Evolutionary conservation across 2,329 filamentous ascomycete genomes (phyloP).

Genomic region (Didymosphaeria variabile): DNA sequence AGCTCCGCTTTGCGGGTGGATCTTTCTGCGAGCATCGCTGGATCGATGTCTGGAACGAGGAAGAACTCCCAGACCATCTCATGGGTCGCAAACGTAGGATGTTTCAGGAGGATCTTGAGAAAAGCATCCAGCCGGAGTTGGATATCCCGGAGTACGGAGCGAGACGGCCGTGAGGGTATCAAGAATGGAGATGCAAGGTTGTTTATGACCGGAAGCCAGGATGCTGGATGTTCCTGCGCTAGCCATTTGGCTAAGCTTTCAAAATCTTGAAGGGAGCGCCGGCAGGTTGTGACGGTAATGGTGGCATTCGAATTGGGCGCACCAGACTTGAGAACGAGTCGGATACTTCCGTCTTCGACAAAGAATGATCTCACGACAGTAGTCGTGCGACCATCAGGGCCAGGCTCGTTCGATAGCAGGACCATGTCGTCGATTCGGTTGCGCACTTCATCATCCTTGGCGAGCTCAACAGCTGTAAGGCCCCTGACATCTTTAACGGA

Average conservation of each 20-base stretch:
- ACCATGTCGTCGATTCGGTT: conserved; percentile 96
- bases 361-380: conserved; percentile 96
- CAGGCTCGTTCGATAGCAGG: conserved; percentile 73
- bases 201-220: conserved; percentile 85
- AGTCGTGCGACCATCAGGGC: conserved; percentile 81
- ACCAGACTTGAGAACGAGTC: conserved; percentile 92
- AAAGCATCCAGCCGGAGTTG: conserved; percentile 89
- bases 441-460: conserved; percentile 96
- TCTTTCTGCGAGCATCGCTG: conserved; percentile 87
- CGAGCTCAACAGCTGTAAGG: conserved; percentile 91
- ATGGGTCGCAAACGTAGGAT: conserved; percentile 93
- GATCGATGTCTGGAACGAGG: conserved; percentile 90
- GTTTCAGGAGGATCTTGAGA: conserved; percentile 82
- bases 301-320: conserved; percentile 82
- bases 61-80: conserved; percentile 99
- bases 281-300: conserved; percentile 93
- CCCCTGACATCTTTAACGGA: conserved; percentile 85
- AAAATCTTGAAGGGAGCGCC: conserved; percentile 87
- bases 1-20: conserved; percentile 87
- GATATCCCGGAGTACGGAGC: conserved; percentile 84
- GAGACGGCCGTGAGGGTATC: conserved; percentile 89
- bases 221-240: conserved; percentile 88
- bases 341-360: conserved; percentile 92
- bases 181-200: conserved; percentile 88
- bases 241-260: conserved; percentile 87